Conservation (phyloP, 1,139 yeast genomes). For the Geotrichum citri-aurantii region DNA sequence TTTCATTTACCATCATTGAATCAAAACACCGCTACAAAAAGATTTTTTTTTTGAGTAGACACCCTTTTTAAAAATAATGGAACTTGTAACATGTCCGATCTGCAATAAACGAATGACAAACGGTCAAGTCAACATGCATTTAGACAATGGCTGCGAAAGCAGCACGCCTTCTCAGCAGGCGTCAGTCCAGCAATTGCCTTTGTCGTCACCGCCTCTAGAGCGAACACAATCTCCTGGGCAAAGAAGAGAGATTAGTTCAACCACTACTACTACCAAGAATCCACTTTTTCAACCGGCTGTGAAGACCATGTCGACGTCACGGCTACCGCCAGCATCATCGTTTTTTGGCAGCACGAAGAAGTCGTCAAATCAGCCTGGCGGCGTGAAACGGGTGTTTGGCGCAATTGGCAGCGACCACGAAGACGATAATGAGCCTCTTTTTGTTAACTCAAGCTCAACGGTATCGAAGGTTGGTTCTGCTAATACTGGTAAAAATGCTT, state of each 20-base stretch:
- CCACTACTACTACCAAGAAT: background rate
- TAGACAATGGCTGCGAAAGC: conserved; percentile 36
- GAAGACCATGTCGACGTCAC: background rate
- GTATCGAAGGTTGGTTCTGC: background rate
- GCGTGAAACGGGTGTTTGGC: background rate
- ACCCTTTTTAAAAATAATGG: no score
- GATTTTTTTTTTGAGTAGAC: no score
- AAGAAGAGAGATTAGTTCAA: background rate
- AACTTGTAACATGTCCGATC: conserved; percentile 32
- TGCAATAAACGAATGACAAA: conserved; percentile 34
- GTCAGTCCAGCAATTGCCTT: background rate
- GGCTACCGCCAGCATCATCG: background rate
- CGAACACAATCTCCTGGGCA: background rate
- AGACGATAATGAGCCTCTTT: background rate
- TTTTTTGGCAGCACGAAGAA: background rate
- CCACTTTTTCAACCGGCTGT: background rate
- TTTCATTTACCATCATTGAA: background rate
- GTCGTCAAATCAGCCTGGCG: background rate
- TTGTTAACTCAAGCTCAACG: background rate
- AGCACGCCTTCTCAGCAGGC: background rate
- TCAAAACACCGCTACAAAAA: no score
- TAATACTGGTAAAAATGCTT: background rate
- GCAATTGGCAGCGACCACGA: background rate
- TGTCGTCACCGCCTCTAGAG: background rate
- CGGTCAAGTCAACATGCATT: conserved; percentile 33